Conservation (phyloP, 1,139 yeast species). For the Lodderomyces metapsilosis region DNA sequence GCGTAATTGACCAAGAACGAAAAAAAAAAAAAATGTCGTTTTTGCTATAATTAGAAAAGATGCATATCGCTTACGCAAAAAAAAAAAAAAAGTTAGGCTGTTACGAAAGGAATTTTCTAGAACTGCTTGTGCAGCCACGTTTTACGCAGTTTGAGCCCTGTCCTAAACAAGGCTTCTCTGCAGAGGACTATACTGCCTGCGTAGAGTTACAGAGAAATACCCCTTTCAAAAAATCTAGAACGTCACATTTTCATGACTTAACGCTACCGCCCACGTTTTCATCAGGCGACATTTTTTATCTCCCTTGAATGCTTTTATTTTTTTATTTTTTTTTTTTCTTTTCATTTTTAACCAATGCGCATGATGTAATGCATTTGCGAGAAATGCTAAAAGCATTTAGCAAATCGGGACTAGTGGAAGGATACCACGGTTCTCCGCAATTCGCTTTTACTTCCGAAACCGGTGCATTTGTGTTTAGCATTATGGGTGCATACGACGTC, state of each 20-base stretch:
- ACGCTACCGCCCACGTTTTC: slow-evolving; percentile 1
- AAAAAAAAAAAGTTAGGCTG: not conserved
- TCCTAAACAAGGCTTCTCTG: no score
- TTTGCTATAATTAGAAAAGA: not conserved
- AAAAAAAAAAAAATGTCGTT: not conserved
- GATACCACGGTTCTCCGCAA: not conserved
- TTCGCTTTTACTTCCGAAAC: not conserved
- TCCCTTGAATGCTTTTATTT: no score
- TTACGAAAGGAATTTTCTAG: slow-evolving; percentile 1
- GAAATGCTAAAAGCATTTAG: not conserved
- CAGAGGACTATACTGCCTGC: no score
- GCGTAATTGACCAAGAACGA: slow-evolving; percentile 2
- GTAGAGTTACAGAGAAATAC: no score
- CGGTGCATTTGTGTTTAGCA: no score
- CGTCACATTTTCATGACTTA: no score
- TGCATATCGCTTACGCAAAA: not conserved
- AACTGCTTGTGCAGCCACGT: not conserved
- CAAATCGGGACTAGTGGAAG: not conserved
- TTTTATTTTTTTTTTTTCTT: not conserved
- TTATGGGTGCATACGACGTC: no score
- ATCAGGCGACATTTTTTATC: not conserved
- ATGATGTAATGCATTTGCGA: not conserved
- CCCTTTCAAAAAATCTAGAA: no score
- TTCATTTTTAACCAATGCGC: not conserved
- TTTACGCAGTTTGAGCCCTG: no score